Evolutionary conservation across 371 early-diverging fungal species (phyloP).

Genomic region (Batkoa obscura): DNA sequence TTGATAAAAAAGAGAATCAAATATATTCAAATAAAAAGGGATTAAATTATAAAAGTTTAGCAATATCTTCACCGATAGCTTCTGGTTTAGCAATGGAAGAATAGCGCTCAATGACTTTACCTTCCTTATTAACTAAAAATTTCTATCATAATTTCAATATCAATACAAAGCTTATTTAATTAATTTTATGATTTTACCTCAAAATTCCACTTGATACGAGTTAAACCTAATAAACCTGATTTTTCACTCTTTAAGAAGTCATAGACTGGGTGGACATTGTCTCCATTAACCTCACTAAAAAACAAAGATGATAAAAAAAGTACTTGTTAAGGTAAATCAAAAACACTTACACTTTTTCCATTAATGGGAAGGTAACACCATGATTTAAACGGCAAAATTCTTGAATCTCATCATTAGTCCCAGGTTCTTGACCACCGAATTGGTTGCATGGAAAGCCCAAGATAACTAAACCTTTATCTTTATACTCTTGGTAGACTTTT

Average conservation of each 20-base stretch:
- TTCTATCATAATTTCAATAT: slow-evolving; percentile 17
- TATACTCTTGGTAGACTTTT: slow-evolving; percentile 56
- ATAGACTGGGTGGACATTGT: slow-evolving; percentile 48
- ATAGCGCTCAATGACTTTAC: slow-evolving; percentile 43
- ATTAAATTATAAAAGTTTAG: slow-evolving; percentile 27
- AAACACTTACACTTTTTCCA: slow-evolving; percentile 36
- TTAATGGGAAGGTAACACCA: slow-evolving; percentile 60
- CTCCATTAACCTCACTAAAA: slow-evolving; percentile 52
- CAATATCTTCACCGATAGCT: slow-evolving; percentile 27
- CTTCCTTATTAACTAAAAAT: slow-evolving; percentile 51
- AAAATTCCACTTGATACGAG: slow-evolving; percentile 54
- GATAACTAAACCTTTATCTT: slow-evolving; percentile 49
- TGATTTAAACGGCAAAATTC: slow-evolving; percentile 42
- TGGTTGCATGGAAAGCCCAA: slow-evolving; percentile 84
- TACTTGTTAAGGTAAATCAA: slow-evolving; percentile 2
- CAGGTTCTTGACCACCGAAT: slow-evolving; percentile 58
- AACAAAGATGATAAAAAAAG: background rate
- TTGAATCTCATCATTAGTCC: slow-evolving; percentile 37
- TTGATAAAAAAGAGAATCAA: too few species aligned
- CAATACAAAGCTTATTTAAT: background rate
- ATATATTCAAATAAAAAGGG: too few species aligned
- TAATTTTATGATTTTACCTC: slow-evolving; percentile 15
- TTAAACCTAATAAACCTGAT: slow-evolving; percentile 10
- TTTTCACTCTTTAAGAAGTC: slow-evolving; percentile 44
- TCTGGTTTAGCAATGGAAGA: slow-evolving; percentile 30